Evolutionary conservation across 768 basidiomycete species (phyloP).

Genomic region (Rubroboletus satanas): DNA sequence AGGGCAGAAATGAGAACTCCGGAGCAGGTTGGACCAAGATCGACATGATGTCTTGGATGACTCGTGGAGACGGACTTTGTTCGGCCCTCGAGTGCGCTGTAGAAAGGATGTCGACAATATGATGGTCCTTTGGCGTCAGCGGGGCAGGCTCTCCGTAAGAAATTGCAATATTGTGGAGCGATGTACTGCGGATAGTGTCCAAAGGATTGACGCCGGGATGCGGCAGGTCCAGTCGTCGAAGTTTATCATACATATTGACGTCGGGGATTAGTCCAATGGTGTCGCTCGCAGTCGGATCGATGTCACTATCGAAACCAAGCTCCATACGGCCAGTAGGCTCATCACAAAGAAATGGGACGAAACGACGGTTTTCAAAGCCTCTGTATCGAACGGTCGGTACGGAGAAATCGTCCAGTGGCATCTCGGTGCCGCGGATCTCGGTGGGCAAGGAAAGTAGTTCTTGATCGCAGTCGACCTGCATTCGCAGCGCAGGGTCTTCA

Average conservation of each 20-base stretch:
- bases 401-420: not conserved
- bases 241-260: slow-evolving; percentile 34
- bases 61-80: slow-evolving; percentile 24
- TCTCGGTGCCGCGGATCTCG: not conserved
- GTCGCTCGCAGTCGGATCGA: slow-evolving; percentile 8
- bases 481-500: slow-evolving; percentile 1
- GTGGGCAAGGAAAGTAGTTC: not conserved
- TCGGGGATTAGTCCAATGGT: slow-evolving; percentile 30
- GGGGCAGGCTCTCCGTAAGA: not conserved
- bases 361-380: not conserved
- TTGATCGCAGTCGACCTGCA: slow-evolving; percentile 6
- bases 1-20: slow-evolving; percentile 6
- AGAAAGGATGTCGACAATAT: not conserved
- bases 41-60: slow-evolving; percentile 32
- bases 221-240: slow-evolving; percentile 14
- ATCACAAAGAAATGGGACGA: not conserved
- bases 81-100: not conserved
- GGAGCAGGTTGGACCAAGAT: slow-evolving; percentile 23
- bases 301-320: slow-evolving; percentile 7
- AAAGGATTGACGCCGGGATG: slow-evolving; percentile 38
- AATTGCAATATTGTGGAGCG: not conserved
- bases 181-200: slow-evolving; percentile 29
- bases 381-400: not conserved
- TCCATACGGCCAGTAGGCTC: not conserved
- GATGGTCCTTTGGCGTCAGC: not conserved